Base-by-base conservation (phyloP, 139 green algal genomes). In the Chara braunii region DNA sequence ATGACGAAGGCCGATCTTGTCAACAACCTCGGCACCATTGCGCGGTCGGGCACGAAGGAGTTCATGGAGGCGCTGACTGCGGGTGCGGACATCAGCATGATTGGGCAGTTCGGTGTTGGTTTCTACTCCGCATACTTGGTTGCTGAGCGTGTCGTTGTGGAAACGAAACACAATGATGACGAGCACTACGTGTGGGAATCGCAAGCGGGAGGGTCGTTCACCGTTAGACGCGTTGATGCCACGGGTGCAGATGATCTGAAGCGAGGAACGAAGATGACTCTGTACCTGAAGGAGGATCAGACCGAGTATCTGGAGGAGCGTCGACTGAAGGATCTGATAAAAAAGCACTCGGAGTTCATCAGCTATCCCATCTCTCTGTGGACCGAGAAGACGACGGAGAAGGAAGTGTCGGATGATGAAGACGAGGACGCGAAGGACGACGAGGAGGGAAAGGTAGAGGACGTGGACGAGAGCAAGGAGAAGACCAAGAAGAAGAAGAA, bases 51-150 rank as follows among this genome's bases (percentile, higher is more conserved):
- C 58, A 99, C 94, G 68, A 96, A 97, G 80, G 78, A 86, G 1
- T 98, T 98, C 88, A 98, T 98, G 91, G 92, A 98, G 83, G 94
- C 93, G 3, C 78, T 99, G 28, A 87, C 84, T 12, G 92, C 93
- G 4, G 94, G 94, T 64, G 92, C 92, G 12, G 94, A 99, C 75
- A 88, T 99, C 32, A 88, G 84, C 65, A 98, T 99, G 94, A 99
- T 99, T 68, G 94, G 94, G 26, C 94, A 99, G 86, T 99, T 99
- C 64, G 94, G 94, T 51, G 94, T 99, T 24, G 94, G 94, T 51
- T 99, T 99, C 83, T 99, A 99, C 86, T 96, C 91, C 1, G 90
- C 94, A 36, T 99, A 99, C 86, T 86, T 99, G 2, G 91, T 99
- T 7, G 88, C 94, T n/a, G 94, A 99, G 75, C 62, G 66, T 37